These are phyloP conservation scores for Fusarium miscanthi DNA, from an alignment of 2,329 filamentous ascomycete species.

Conservation along the genomic window DNA sequence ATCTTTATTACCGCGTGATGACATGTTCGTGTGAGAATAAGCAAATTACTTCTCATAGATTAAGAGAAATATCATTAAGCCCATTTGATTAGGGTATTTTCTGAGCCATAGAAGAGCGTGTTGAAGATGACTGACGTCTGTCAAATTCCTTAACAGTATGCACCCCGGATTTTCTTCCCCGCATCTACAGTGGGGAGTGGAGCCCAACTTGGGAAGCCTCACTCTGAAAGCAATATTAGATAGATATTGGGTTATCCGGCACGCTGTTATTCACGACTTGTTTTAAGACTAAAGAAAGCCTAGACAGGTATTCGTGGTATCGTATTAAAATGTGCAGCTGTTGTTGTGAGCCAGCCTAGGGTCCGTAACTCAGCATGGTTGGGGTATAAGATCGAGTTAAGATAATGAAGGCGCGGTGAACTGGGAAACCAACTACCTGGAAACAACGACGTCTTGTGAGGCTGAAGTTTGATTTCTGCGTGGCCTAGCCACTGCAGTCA, in stretches of 20 bases:
- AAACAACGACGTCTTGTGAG: neutral
- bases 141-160: conserved; percentile 27
- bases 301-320: neutral
- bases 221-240: neutral
- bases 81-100: neutral
- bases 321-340: neutral
- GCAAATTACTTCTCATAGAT: neutral
- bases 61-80: too few relatives aligned
- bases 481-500: too few relatives aligned
- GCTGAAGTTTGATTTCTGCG: neutral
- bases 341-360: neutral
- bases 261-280: neutral
- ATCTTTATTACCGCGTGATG: neutral
- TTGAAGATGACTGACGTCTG: neutral
- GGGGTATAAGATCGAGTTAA: too few relatives aligned
- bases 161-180: conserved; percentile 44
- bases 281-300: neutral
- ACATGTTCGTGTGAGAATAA: neutral
- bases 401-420: neutral
- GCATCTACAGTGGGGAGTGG: conserved; percentile 37
- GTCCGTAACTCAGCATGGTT: neutral
- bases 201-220: neutral
- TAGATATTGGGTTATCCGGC: neutral
- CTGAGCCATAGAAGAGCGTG: neutral
- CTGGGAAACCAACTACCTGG: neutral